Conservation (phyloP, 805 yeast genomes). For the Candida easanensis region DNA sequence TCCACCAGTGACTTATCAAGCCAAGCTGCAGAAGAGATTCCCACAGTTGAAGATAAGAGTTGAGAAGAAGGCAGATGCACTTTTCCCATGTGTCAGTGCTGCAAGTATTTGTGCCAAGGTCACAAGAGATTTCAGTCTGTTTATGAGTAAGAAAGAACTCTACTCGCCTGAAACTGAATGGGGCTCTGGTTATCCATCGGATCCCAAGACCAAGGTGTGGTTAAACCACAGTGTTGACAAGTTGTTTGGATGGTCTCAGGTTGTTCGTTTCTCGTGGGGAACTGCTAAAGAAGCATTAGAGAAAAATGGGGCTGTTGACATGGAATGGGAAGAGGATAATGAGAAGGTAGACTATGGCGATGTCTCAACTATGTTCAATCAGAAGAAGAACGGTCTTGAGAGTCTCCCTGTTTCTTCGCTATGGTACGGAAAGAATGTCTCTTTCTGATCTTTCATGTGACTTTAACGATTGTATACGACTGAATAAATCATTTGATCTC, state of each 20-base stretch:
- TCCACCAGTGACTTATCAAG: slow-evolving; percentile 83
- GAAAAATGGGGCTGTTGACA: slow-evolving; percentile 46
- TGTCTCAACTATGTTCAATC: slow-evolving; percentile 17
- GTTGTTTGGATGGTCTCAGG: slow-evolving; percentile 81
- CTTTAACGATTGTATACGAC: too few species aligned
- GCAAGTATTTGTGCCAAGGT: slow-evolving; percentile 97
- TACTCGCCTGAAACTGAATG: slow-evolving; percentile 31
- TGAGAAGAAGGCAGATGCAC: slow-evolving; percentile 91
- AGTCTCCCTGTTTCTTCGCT: slow-evolving; percentile 21
- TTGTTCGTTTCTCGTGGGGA: slow-evolving; percentile 89
- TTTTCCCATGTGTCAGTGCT: slow-evolving; percentile 88
- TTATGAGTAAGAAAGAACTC: slow-evolving; percentile 32
- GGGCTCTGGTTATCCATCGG: slow-evolving; percentile 96
- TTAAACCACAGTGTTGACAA: slow-evolving; percentile 58
- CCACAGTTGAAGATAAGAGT: slow-evolving; percentile 75
- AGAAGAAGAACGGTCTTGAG: slow-evolving; percentile 12
- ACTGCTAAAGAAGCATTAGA: slow-evolving; percentile 75
- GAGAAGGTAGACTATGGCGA: slow-evolving; percentile 28
- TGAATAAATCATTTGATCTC: too few species aligned
- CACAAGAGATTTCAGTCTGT: slow-evolving; percentile 72
- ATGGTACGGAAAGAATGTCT: slow-evolving; percentile 29
- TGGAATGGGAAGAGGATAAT: slow-evolving; percentile 57
- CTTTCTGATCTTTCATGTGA: too few species aligned
- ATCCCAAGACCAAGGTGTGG: slow-evolving; percentile 85
- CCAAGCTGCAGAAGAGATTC: slow-evolving; percentile 64